phyloP scores from a whole-genome alignment of 129 eudicot species.

The Escallonia herrerae region DNA sequence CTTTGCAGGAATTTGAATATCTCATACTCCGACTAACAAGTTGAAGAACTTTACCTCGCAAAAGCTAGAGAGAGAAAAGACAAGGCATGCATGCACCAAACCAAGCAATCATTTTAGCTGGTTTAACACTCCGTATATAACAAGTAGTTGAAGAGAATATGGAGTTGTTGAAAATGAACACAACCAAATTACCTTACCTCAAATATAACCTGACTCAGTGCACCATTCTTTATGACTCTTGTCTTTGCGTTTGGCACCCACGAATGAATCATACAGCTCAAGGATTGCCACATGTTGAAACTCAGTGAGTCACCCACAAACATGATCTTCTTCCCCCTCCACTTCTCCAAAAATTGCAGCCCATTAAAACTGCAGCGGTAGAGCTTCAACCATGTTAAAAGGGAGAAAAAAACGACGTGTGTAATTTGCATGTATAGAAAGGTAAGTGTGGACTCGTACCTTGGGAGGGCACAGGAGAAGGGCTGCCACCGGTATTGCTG shows the following conservation, averaged over 20 bases:
- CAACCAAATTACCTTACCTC: slow-evolving; percentile 16
- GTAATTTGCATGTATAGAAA: neutral
- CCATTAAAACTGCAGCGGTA: slow-evolving; percentile 39
- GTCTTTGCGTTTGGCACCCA: slow-evolving; percentile 23
- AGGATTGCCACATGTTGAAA: slow-evolving; percentile 63
- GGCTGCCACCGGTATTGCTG: slow-evolving; percentile 87
- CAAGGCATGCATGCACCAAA: neutral
- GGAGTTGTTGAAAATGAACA: no score
- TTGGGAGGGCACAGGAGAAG: slow-evolving; percentile 51
- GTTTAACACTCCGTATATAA: no score
- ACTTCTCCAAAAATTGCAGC: slow-evolving; percentile 33
- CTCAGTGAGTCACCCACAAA: slow-evolving; percentile 78
- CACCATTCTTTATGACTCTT: neutral
- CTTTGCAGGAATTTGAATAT: no score
- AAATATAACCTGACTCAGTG: slow-evolving; percentile 15
- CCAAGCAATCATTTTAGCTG: neutral
- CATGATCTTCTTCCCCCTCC: slow-evolving; percentile 47
- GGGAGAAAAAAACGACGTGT: neutral
- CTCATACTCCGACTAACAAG: no score
- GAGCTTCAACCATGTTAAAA: neutral
- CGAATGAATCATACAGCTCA: slow-evolving; percentile 57
- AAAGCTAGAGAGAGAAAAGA: neutral
- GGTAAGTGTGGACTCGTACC: slow-evolving; percentile 17
- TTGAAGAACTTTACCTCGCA: neutral
- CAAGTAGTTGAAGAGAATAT: no score